A percentile compares a stretch with the other conserved stretches of the same genome.
Evolutionary conservation across 129 eudicot genomes (phyloP).

Genomic region (Saposhnikovia divaricata): DNA sequence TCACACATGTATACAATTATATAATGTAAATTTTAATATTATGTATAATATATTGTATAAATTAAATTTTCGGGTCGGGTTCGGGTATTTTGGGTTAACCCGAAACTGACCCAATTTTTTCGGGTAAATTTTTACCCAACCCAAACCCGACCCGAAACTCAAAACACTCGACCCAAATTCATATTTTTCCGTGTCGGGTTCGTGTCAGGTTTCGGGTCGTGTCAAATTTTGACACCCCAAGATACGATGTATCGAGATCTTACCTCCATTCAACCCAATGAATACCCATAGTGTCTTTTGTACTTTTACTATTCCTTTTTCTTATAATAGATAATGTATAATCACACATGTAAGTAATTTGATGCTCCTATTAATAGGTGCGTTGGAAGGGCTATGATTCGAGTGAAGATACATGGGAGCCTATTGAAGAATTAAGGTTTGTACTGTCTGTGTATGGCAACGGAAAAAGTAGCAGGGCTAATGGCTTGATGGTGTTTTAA

Average conservation of each 20-base stretch:
- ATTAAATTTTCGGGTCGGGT: too few relatives aligned
- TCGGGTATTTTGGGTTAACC: too few relatives aligned
- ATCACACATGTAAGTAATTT: background rate
- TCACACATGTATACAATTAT: too few relatives aligned
- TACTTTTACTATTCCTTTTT: background rate
- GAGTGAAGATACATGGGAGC: constrained; percentile 94
- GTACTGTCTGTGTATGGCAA: background rate
- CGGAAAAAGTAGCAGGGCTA: background rate
- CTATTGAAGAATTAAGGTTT: constrained; percentile 68
- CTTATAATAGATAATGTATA: background rate
- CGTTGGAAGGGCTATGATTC: constrained; percentile 88
- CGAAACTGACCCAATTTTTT: too few relatives aligned
- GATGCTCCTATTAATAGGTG: constrained; percentile 37
- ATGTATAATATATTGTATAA: too few relatives aligned
- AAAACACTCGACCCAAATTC: too few relatives aligned
- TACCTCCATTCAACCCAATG: background rate
- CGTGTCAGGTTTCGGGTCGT: too few relatives aligned
- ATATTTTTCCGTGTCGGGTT: too few relatives aligned
- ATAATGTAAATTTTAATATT: too few relatives aligned
- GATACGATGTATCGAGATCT: background rate
- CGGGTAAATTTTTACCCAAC: too few relatives aligned
- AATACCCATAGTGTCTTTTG: background rate
- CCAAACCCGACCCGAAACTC: too few relatives aligned
- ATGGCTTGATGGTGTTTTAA: background rate
- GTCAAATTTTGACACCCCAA: too few relatives aligned